A percentile compares a stretch with the other conserved stretches of the same genome.
Evolutionary conservation across 106 monocot species (phyloP).

Genomic region (Amphibolis antarctica): DNA sequence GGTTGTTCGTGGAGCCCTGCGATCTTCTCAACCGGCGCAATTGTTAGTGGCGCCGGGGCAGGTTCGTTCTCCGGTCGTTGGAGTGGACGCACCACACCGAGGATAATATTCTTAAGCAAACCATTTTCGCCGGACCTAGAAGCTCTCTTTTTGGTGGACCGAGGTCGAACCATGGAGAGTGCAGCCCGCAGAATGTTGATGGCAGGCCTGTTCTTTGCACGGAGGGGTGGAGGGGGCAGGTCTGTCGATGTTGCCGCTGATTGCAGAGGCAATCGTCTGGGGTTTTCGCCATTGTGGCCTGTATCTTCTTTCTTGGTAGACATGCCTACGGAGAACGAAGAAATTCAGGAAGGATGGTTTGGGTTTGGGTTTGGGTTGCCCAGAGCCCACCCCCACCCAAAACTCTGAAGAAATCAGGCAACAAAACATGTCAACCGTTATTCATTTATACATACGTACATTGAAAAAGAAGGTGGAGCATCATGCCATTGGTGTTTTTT

Average conservation of each 20-base stretch:
- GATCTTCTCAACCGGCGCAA: background rate
- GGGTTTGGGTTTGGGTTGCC: too few relatives aligned
- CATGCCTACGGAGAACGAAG: too few relatives aligned
- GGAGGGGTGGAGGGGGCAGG: background rate
- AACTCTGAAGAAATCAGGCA: too few relatives aligned
- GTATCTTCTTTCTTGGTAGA: too few relatives aligned
- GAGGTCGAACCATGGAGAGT: conserved; percentile 6
- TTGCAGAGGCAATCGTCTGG: background rate
- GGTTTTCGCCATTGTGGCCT: too few relatives aligned
- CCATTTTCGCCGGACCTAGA: conserved; percentile 3
- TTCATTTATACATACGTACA: too few relatives aligned
- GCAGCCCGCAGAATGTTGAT: conserved; percentile 1
- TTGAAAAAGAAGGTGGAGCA: too few relatives aligned
- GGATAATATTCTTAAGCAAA: conserved; percentile 8
- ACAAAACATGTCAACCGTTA: too few relatives aligned
- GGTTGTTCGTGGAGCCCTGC: background rate
- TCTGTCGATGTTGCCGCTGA: background rate
- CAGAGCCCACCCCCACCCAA: too few relatives aligned
- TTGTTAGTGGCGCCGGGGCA: background rate
- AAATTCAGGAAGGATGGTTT: too few relatives aligned
- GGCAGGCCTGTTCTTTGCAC: background rate
- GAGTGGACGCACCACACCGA: conserved; percentile 7
- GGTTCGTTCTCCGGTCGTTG: background rate
- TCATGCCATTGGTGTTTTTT: too few relatives aligned
- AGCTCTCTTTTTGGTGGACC: background rate